Base-by-base conservation (phyloP, 164 flowering plant genomes). In the Euptelea pleiosperma region DNA sequence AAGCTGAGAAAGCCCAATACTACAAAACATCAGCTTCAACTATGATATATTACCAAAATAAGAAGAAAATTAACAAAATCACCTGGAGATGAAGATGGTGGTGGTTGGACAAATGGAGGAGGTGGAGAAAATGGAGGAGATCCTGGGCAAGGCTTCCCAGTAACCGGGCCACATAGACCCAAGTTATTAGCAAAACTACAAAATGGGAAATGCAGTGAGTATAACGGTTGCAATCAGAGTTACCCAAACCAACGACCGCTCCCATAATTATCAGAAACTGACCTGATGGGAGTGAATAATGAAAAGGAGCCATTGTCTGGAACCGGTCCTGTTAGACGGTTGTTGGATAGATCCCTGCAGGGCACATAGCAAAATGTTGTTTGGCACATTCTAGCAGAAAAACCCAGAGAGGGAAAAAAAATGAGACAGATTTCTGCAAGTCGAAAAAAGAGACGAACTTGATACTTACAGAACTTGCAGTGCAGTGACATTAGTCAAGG, bases 71-170 rank as follows among this genome's bases (percentile, higher is more conserved):
- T 52, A 34, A n/a, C 7, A 28, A 26, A 12, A 52, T 62, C 52
- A 90, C 97, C 92, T 71, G 82, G 90, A 26, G 75, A 18, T 54
- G 83, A 53, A 45, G 71, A 63, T 34, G 91, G 74, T 34, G 94
- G 82, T 31, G 88, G 91, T 24, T 88, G n/a, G n/a, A n/a, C n/a
- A 73, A 91, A 83, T 19, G 96, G 94, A 45, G 98, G 98, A 29
- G 98, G 96, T n/a, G 98, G 98, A 57, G 98, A 83, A 75, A 86
- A 87, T 50, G 98, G 98, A 52, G 98, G 96, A 69, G 93, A 79
- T 49, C 96, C 98, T 9, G 98, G 98, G 66, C 85, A 78, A 34
- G 79, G 85, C 1, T 43, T 44, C 33, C 65, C 68, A 44, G 80
- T 78, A 50, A 72, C 82, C 1, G 79, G 76, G 12, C 85, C 85